Conservation (phyloP, 805 yeast genomes). For the Zygotorulaspora chibaensis region DNA sequence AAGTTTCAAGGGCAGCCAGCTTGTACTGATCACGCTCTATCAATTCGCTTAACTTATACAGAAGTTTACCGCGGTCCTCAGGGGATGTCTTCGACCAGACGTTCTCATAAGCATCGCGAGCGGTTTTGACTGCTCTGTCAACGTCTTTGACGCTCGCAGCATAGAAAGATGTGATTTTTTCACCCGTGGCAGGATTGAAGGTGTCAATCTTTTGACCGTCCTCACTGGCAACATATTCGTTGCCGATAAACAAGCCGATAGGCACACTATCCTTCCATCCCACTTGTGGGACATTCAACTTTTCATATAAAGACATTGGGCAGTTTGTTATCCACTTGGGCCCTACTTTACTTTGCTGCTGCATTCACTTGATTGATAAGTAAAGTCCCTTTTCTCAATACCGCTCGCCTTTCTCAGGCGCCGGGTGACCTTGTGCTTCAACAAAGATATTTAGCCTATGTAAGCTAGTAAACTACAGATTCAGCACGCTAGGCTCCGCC, state of each 20-base stretch:
- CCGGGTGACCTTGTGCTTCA: too few relatives aligned
- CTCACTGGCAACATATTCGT: constrained; percentile 43
- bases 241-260: constrained; percentile 58
- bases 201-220: constrained; percentile 40
- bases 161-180: constrained; percentile 43
- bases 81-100: constrained; percentile 47
- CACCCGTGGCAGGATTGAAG: constrained; percentile 48
- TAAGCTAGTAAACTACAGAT: too few relatives aligned
- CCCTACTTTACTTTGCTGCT: too few relatives aligned
- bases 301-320: constrained; percentile 10
- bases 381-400: too few relatives aligned
- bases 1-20: constrained; percentile 51
- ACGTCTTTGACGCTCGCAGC: constrained; percentile 47
- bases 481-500: too few relatives aligned
- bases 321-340: too few relatives aligned
- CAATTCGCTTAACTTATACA: constrained; percentile 45
- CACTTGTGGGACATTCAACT: constrained; percentile 17
- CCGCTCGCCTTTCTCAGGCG: too few relatives aligned
- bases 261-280: constrained; percentile 47
- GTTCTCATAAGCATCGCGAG: constrained; percentile 41
- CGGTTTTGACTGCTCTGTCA: constrained; percentile 48
- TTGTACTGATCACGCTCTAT: constrained; percentile 43
- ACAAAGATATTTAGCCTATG: too few relatives aligned
- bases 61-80: constrained; percentile 38
- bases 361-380: too few relatives aligned